phyloP scores from a whole-genome alignment of 2,329 filamentous ascomycete genomes.

The Escovopsis sp. region DNA sequence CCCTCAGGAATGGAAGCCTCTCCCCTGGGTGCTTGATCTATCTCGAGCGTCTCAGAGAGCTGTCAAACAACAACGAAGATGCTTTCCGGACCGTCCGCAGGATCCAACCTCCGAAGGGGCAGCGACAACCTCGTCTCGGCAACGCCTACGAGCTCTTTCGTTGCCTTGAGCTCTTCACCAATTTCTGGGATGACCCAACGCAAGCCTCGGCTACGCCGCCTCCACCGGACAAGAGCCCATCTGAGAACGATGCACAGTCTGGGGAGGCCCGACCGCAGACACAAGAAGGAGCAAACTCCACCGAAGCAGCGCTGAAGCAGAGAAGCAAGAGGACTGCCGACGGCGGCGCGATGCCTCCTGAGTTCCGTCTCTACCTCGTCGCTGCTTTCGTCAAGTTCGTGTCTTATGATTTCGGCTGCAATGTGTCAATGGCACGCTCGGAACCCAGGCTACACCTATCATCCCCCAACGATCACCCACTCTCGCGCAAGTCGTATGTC shows the following conservation, averaged over 20 bases:
- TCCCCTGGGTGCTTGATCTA: conserved; percentile 45
- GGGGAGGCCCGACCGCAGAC: conserved; percentile 3
- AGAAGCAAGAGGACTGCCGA: conserved; percentile 25
- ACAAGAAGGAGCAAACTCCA: too few relatives aligned
- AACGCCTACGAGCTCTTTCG: conserved; percentile 54
- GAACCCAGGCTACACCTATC: conserved; percentile 45
- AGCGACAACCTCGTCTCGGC: conserved; percentile 39
- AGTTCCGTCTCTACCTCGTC: conserved; percentile 41
- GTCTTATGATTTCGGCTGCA: conserved; percentile 52
- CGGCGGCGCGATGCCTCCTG: conserved; percentile 42
- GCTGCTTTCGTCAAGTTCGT: conserved; percentile 49
- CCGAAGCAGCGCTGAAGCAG: not conserved
- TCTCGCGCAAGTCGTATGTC: conserved; percentile 36
- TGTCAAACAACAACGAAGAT: conserved; percentile 39
- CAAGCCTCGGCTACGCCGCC: conserved; percentile 16
- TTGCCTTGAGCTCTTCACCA: conserved; percentile 42
- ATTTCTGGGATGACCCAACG: conserved; percentile 49
- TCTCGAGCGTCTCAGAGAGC: conserved; percentile 41
- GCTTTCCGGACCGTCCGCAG: conserved; percentile 48
- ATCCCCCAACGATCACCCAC: conserved; percentile 17
- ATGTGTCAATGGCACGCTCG: conserved; percentile 37
- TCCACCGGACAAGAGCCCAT: conserved; percentile 16
- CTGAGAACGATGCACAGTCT: conserved; percentile 8
- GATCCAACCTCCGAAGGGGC: conserved; percentile 38
- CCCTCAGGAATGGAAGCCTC: conserved; percentile 36